Percentiles rank a stretch among this genome's conserved stretches.
Evolutionary conservation across 2,329 filamentous ascomycete species (phyloP).

Genomic region (Alternaria longipes): DNA sequence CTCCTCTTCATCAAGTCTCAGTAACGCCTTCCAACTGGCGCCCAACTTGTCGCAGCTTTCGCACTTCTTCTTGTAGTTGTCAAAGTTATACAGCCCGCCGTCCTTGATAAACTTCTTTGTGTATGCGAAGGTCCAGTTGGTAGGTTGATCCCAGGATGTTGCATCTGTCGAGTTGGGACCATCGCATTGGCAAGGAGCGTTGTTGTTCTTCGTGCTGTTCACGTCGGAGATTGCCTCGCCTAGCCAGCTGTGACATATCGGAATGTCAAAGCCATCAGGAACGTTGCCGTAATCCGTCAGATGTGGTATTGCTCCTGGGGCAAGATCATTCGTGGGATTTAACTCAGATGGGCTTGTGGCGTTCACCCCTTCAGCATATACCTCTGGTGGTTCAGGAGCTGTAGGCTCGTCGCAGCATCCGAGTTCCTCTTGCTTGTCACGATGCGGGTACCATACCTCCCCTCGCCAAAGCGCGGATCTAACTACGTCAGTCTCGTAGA

Average conservation of each 20-base stretch:
- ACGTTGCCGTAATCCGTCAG: not conserved
- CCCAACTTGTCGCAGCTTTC: not conserved
- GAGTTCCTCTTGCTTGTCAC: not conserved
- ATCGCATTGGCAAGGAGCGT: conserved; percentile 2
- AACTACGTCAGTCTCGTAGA: not conserved
- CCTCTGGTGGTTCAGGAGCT: not conserved
- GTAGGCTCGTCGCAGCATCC: not conserved
- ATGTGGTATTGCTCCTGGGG: not conserved
- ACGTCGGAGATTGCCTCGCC: not conserved
- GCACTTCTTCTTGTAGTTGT: not conserved
- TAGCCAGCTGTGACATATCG: not conserved
- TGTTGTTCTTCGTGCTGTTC: not conserved
- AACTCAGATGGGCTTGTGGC: not conserved
- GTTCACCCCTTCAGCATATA: not conserved
- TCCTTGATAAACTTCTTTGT: conserved; percentile 5
- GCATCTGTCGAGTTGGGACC: not conserved
- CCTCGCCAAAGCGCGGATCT: not conserved
- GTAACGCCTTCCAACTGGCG: not conserved
- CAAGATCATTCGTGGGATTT: not conserved
- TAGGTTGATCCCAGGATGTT: not conserved
- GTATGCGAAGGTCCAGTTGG: conserved; percentile 2
- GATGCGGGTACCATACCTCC: not conserved
- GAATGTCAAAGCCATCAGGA: not conserved
- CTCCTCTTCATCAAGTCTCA: not conserved
- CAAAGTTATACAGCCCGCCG: not conserved